These are phyloP conservation scores for Aspergillus felis DNA, from an alignment of 2,329 filamentous ascomycete species.

Conservation along the genomic window DNA sequence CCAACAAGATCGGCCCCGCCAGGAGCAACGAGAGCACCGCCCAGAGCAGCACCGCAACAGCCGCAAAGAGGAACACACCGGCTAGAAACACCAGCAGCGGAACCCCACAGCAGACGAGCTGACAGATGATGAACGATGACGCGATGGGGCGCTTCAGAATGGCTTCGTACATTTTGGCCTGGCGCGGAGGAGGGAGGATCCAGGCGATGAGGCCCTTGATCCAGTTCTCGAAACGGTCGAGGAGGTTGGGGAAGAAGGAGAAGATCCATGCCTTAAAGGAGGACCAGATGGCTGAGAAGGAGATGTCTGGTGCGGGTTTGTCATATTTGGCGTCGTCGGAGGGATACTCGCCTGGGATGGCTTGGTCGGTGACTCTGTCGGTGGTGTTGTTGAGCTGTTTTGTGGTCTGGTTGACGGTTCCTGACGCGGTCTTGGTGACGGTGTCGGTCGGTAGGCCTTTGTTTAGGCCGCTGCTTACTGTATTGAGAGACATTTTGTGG, in stretches of 20 bases:
- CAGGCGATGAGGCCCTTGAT: constrained; percentile 21
- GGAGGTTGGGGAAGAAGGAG: constrained; percentile 16
- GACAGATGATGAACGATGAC: constrained; percentile 30
- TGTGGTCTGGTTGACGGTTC: constrained; percentile 12
- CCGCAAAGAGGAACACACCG: constrained; percentile 30
- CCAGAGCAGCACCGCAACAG: constrained; percentile 29
- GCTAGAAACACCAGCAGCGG: constrained; percentile 32
- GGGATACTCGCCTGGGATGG: constrained; percentile 26
- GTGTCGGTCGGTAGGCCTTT: constrained; percentile 17
- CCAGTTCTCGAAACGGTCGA: constrained; percentile 26
- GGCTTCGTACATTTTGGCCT: constrained; percentile 26
- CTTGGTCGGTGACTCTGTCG: constrained; percentile 14
- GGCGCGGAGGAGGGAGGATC: constrained; percentile 24
- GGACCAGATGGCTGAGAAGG: constrained; percentile 14
- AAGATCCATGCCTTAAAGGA: constrained; percentile 15
- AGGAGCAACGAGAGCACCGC: constrained; percentile 27
- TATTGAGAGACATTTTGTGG: constrained; percentile 24
- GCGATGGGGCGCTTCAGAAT: constrained; percentile 27
- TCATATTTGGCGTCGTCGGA: constrained; percentile 17
- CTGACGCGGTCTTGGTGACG: constrained; percentile 11
- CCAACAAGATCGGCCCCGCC: constrained; percentile 26
- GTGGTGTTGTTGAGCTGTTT: constrained; percentile 15
- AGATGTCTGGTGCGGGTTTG: constrained; percentile 14
- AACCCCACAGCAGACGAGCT: constrained; percentile 32
- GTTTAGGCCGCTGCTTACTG: constrained; percentile 18